A percentile compares a stretch with the other conserved stretches of the same genome.
Conservation (phyloP, 768 basidiomycete species). For the Rhizopogon vinicolor region DNA sequence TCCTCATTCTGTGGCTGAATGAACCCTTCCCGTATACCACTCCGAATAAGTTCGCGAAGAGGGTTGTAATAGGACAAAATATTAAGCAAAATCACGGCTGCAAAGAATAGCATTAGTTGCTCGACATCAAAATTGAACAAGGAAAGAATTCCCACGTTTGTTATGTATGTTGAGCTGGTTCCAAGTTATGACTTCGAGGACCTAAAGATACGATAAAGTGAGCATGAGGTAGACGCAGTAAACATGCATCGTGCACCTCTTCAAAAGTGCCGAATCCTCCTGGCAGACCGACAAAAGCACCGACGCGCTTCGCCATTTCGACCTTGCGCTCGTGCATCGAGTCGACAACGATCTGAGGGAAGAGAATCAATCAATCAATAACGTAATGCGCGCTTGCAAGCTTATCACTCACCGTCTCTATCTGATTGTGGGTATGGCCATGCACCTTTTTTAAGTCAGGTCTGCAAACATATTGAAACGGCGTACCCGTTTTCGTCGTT, state of each 20-base stretch:
- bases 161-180: constrained; percentile 85
- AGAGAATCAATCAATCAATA: background rate
- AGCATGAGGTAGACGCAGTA: background rate
- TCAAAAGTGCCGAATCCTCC: constrained; percentile 96
- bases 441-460: constrained; percentile 8
- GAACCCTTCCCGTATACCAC: constrained; percentile 66
- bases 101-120: background rate
- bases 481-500: constrained; percentile 31
- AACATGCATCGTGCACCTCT: constrained; percentile 45
- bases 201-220: constrained; percentile 30
- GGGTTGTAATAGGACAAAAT: constrained; percentile 81
- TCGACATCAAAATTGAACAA: background rate
- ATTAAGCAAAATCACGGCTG: constrained; percentile 85
- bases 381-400: constrained; percentile 5
- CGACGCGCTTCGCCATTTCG: constrained; percentile 79
- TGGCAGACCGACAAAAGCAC: constrained; percentile 84
- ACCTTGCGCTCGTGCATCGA: constrained; percentile 90
- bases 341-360: constrained; percentile 51
- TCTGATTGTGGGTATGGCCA: constrained; percentile 7
- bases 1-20: constrained; percentile 57
- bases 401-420: constrained; percentile 26
- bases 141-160: constrained; percentile 52
- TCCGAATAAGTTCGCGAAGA: constrained; percentile 68
- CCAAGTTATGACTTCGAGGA: constrained; percentile 95
- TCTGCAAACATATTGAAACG: background rate